A percentile compares a stretch with the other conserved stretches of the same genome.
Evolutionary conservation across 2,329 filamentous ascomycete genomes (phyloP).

Genomic region (Colletotrichum liriopes): DNA sequence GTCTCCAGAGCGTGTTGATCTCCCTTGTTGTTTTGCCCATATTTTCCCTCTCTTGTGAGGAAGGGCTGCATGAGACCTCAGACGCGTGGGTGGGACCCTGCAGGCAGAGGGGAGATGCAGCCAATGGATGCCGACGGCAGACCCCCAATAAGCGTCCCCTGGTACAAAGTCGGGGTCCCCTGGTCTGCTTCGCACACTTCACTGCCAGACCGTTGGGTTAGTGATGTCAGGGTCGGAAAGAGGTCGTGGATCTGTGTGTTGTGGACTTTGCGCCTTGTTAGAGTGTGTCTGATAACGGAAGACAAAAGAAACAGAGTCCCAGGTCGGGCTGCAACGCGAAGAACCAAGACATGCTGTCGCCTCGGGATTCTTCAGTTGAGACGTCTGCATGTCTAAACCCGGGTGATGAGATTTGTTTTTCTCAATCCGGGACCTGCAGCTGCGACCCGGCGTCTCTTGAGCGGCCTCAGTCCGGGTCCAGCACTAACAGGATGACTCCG

Average conservation of each 20-base stretch:
- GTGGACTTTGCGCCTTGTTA: conserved; percentile 4
- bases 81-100: conserved; percentile 42
- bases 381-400: conserved; percentile 38
- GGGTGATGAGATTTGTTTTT: conserved; percentile 35
- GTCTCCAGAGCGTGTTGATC: conserved; percentile 20
- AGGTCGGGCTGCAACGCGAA: conserved; percentile 4
- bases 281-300: conserved; percentile 21
- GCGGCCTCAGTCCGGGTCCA: conserved; percentile 13
- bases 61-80: conserved; percentile 36
- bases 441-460: conserved; percentile 25
- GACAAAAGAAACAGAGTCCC: conserved; percentile 12
- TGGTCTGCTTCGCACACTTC: conserved; percentile 27
- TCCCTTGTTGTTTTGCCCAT: conserved; percentile 26
- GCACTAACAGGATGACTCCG: conserved; percentile 13
- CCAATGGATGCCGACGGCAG: conserved; percentile 32
- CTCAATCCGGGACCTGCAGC: conserved; percentile 34
- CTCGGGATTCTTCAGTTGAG: conserved; percentile 40
- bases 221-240: conserved; percentile 38
- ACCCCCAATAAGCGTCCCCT: conserved; percentile 29
- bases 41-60: conserved; percentile 17
- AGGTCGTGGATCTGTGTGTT: conserved; percentile 20
- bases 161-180: conserved; percentile 24
- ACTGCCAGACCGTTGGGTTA: conserved; percentile 39
- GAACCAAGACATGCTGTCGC: conserved; percentile 22
- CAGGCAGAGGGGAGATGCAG: conserved; percentile 27